These are phyloP conservation scores for Colletotrichum australisinense DNA, from an alignment of 2,329 filamentous ascomycete species.

Conservation along the genomic window DNA sequence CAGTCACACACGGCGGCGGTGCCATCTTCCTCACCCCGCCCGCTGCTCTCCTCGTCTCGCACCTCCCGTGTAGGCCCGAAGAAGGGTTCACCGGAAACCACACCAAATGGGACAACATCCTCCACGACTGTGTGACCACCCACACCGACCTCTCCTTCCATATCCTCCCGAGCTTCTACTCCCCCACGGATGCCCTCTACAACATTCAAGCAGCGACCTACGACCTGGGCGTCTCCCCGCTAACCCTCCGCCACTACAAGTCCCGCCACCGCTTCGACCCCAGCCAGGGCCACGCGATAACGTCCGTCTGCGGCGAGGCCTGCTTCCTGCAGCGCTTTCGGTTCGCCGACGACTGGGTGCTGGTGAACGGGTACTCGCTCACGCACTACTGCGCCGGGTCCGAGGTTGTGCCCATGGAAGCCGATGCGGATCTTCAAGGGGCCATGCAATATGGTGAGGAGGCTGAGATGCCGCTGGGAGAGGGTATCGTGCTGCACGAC, in stretches of 20 bases:
- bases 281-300: slow-evolving; percentile 54
- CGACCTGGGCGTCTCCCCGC: slow-evolving; percentile 53
- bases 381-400: slow-evolving; percentile 54
- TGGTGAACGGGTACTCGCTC: slow-evolving; percentile 59
- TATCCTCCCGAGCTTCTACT: slow-evolving; percentile 56
- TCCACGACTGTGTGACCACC: slow-evolving; percentile 53
- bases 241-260: slow-evolving; percentile 53
- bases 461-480: slow-evolving; percentile 38
- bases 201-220: slow-evolving; percentile 45
- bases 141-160: slow-evolving; percentile 51
- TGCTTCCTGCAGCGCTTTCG: slow-evolving; percentile 60
- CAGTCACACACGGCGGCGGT: slow-evolving; percentile 57
- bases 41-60: slow-evolving; percentile 47
- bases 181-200: slow-evolving; percentile 48
- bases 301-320: slow-evolving; percentile 55
- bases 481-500: slow-evolving; percentile 47
- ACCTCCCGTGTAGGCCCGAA: slow-evolving; percentile 48
- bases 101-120: slow-evolving; percentile 52
- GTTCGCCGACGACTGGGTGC: slow-evolving; percentile 59
- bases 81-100: slow-evolving; percentile 38
- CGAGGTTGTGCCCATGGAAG: slow-evolving; percentile 34
- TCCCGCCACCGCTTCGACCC: slow-evolving; percentile 52
- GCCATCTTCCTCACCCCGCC: slow-evolving; percentile 54
- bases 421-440: slow-evolving; percentile 15
- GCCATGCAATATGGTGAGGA: slow-evolving; percentile 28